Evolutionary conservation across 129 eudicot species (phyloP).

Genomic region (carrot (Daucus carota)): DNA sequence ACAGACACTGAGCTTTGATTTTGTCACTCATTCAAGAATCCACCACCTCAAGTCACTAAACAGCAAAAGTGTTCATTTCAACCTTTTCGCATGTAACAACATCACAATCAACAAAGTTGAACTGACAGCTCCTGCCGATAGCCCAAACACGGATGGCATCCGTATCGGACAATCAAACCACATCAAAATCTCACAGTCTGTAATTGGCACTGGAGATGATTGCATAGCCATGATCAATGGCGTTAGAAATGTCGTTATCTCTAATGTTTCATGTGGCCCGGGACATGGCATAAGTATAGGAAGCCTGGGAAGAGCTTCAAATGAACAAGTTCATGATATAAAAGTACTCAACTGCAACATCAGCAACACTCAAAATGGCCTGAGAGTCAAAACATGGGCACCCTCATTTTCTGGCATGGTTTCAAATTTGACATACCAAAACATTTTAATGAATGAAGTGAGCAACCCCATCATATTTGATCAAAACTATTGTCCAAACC

Average conservation of each 20-base stretch:
- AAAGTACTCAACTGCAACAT: slow-evolving; percentile 33
- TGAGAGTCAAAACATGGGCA: slow-evolving; percentile 74
- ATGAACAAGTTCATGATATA: slow-evolving; percentile 32
- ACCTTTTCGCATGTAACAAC: background rate
- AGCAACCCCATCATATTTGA: slow-evolving; percentile 62
- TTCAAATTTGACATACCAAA: slow-evolving; percentile 30
- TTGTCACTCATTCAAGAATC: background rate
- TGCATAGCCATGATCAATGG: slow-evolving; percentile 52
- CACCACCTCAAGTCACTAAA: background rate
- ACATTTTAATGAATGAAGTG: slow-evolving; percentile 45
- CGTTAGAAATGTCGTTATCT: slow-evolving; percentile 28
- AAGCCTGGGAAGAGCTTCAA: slow-evolving; percentile 44
- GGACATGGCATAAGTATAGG: slow-evolving; percentile 90
- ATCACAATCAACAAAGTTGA: background rate
- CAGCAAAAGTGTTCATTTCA: slow-evolving; percentile 9
- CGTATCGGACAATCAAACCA: background rate
- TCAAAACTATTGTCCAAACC: slow-evolving; percentile 60
- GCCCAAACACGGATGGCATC: slow-evolving; percentile 22
- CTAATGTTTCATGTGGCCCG: slow-evolving; percentile 55
- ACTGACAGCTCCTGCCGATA: slow-evolving; percentile 3
- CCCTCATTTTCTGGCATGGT: slow-evolving; percentile 32
- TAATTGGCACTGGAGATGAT: slow-evolving; percentile 69
- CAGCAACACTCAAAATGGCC: slow-evolving; percentile 51
- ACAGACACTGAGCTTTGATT: slow-evolving; percentile 11
- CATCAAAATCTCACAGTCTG: slow-evolving; percentile 26